Base-by-base conservation (phyloP, 768 basidiomycete species). In the Mycena leptocephala region DNA sequence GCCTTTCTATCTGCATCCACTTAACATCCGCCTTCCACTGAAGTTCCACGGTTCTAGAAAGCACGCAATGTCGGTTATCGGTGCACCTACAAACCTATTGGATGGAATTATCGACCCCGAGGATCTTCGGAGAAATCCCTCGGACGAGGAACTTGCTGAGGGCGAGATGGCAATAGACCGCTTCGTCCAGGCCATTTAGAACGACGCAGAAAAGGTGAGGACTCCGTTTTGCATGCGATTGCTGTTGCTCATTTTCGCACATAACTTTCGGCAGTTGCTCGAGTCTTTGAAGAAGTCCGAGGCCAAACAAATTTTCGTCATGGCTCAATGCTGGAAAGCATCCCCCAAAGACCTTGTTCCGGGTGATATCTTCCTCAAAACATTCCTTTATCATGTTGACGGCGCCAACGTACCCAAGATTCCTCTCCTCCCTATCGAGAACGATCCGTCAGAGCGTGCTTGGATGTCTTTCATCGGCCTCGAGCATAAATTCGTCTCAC, bases 401-500 rank as follows among this genome's bases (percentile, higher is more conserved):
- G 69, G 30, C 26, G 46, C 48, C 46, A 41, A 65, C 0, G 53
- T 70, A 30, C 74, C 74, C 8, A 70, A 58, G 7, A 20, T 33
- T 8, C 39, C 3, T 26, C 62, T 56, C 14, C 39, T 37, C 10
- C 51, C 74, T 0, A 48, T 64, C 33, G 69, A 65, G 24, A 76
- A 76, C 41, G 74, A 76, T 26, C 39, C 51, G 1, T 64, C 68
- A 0, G 74, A 70, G 53, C 74, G 69, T 9, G 69, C 75, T 58
- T 76, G 69, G 62, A 70, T 70, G 10, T 53, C 63, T 10, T 59
- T 76, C 62, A 63, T 64, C 32, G 75, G 69, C 24, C 43, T 76
- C 26, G n/a, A 61, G 33, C 20, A 67, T 1, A 64, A 58, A 35
- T 71, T 64, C 35, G 53, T 67, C 7, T 35, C 39, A 18, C 55